A percentile compares a stretch with the other conserved stretches of the same genome.
Evolutionary conservation across 2,329 filamentous ascomycete genomes (phyloP).

Genomic region (Samsoniella hepiali): DNA sequence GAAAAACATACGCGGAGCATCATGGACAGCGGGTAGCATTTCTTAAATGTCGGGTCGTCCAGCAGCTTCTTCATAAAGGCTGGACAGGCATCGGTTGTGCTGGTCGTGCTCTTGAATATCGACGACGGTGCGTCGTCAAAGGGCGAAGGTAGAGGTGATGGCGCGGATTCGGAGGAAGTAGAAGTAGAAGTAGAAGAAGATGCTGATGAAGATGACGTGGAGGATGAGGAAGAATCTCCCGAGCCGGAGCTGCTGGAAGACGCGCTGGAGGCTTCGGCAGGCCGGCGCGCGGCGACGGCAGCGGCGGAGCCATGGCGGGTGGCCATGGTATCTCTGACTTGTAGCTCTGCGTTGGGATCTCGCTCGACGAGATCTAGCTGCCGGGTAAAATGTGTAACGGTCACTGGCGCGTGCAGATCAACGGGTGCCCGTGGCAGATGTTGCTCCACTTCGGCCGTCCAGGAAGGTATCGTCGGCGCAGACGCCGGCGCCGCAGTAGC

Average conservation of each 20-base stretch:
- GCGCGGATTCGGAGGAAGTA: slow-evolving; percentile 20
- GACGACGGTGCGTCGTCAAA: slow-evolving; percentile 64
- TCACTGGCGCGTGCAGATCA: slow-evolving; percentile 3
- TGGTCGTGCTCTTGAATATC: slow-evolving; percentile 55
- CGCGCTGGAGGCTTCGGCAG: not conserved
- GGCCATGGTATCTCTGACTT: not conserved
- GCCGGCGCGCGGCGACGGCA: not conserved
- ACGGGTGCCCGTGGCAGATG: not conserved
- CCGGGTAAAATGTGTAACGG: slow-evolving; percentile 12
- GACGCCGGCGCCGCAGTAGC: not conserved
- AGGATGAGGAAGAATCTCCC: slow-evolving; percentile 15
- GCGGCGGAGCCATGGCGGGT: not conserved
- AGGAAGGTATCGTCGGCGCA: slow-evolving; percentile 11
- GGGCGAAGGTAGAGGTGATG: slow-evolving; percentile 54
- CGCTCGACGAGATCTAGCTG: slow-evolving; percentile 11
- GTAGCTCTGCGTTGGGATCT: not conserved
- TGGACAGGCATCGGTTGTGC: slow-evolving; percentile 51
- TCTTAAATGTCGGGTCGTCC: slow-evolving; percentile 60
- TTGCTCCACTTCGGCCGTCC: slow-evolving; percentile 1
- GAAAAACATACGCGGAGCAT: slow-evolving; percentile 64
- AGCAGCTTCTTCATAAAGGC: slow-evolving; percentile 68
- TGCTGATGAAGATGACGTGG: slow-evolving; percentile 10
- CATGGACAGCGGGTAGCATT: slow-evolving; percentile 80
- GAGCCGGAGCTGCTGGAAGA: not conserved
- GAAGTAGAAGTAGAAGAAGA: slow-evolving; percentile 27